Conservation (phyloP, 139 green algal species). For the Volvox africanus region DNA sequence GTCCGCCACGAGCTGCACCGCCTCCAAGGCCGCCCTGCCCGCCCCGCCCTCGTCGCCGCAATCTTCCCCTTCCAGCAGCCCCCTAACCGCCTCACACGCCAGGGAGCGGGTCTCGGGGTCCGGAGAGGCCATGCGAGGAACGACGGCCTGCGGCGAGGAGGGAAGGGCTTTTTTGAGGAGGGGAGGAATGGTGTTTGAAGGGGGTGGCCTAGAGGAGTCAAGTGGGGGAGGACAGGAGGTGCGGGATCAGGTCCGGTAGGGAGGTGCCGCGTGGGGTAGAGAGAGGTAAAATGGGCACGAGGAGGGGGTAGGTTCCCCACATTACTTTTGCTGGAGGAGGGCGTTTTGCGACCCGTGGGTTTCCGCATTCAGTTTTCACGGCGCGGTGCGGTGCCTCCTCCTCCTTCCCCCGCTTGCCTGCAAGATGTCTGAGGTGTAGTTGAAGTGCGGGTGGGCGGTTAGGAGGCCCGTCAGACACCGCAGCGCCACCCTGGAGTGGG, state of each 20-base stretch:
- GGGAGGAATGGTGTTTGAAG: no score
- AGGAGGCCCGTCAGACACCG: conserved; percentile 86
- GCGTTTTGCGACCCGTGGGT: no score
- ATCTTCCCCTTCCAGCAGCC: conserved; percentile 52
- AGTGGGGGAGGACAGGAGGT: not conserved
- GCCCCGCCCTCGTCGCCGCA: conserved; percentile 9
- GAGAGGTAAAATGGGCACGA: no score
- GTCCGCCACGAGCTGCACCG: conserved; percentile 93
- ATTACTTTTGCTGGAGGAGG: no score
- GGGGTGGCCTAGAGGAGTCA: not conserved
- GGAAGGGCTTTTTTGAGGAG: no score
- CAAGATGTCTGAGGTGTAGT: conserved; percentile 85
- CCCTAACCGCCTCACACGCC: conserved; percentile 57
- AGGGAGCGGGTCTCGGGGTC: conserved; percentile 62
- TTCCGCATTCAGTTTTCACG: no score
- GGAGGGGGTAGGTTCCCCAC: no score
- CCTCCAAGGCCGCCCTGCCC: conserved; percentile 62
- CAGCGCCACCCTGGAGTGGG: conserved; percentile 70
- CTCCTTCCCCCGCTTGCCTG: conserved; percentile 38
- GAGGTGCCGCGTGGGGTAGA: no score
- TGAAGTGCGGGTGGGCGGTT: conserved; percentile 85
- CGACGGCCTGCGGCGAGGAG: conserved; percentile 66
- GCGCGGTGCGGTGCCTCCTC: not conserved
- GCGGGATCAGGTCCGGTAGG: not conserved
- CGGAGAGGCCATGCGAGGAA: conserved; percentile 73